Base-by-base conservation (phyloP, 2,329 filamentous ascomycete species). In the Fusarium devonianum region DNA sequence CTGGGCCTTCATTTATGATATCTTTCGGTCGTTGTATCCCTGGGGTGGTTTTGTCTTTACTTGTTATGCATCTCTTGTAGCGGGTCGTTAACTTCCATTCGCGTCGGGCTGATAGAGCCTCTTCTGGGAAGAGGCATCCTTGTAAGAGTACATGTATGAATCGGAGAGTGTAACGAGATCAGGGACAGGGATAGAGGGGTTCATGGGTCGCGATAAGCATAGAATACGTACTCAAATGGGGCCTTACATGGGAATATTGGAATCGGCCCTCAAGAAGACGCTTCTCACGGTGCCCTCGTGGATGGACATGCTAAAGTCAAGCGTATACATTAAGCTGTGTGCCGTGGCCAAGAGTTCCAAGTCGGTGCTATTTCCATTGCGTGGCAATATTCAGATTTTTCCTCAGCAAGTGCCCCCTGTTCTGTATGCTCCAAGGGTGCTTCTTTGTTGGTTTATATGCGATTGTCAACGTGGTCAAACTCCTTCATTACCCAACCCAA, bases 201-300 rank as follows among this genome's bases (percentile, higher is more conserved):
- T 54, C 32, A 63, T 56, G 56, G 56, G 40, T n/a, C n/a, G n/a
- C n/a, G 44, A 60, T 44, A 34, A 45, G 36, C 36, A 63, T 64
- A 64, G 56, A 64, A 43, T 41, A 49, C 25, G 34, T 45, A 53
- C 58, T 51, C 55, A 35, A n/a, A n/a, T n/a, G n/a, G n/a, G n/a
- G n/a, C n/a, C n/a, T n/a, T n/a, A n/a, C n/a, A n/a, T n/a, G n/a
- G n/a, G n/a, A n/a, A n/a, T n/a, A n/a, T n/a, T n/a, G n/a, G n/a
- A n/a, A n/a, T n/a, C n/a, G n/a, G n/a, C n/a, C n/a, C n/a, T n/a
- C n/a, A n/a, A n/a, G n/a, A n/a, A n/a, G n/a, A n/a, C n/a, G n/a
- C n/a, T n/a, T n/a, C n/a, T n/a, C n/a, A n/a, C n/a, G n/a, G n/a
- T n/a, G n/a, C n/a, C n/a, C n/a, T n/a, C n/a, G n/a, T n/a, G n/a